Base-by-base conservation (phyloP, 257 asterid genomes). In the Buddleja alternifolia region DNA sequence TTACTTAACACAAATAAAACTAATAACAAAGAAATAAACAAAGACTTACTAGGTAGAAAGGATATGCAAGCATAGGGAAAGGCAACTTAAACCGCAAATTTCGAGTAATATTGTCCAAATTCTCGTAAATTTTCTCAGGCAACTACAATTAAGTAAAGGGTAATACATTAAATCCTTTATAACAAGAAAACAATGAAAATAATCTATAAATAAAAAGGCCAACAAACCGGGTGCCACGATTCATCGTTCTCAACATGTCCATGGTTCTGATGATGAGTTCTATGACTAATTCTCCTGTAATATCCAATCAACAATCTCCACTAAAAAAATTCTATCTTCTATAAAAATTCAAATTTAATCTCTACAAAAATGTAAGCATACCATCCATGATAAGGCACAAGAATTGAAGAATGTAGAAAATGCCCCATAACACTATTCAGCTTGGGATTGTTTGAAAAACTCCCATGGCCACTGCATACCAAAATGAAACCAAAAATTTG, bases 351-450 rank as follows among this genome's bases (percentile, higher is more conserved):
- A 6, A 23, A 9, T 11, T 54, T 20, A 11, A 1, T 2, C 6
- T 55, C 61, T 11, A 55, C 34, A 29, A 29, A 29, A 29, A 29
- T 1, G 50, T 60, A 67, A 21, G 29, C 84, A 69, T 72, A 93
- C 99, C 99, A 94, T 84, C 99, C 99, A 78, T 94, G 99, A 63
- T 94, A 94, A n/a, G 99, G 99, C 24, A 94, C 99, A 11, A 94
- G 94, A 69, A 94, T 94, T 4, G 96, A 91, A 42, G 97, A 94
- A 78, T 94, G 99, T 60, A 89, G 96, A 44, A 94, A 60, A 81
- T 94, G 99, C 10, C 99, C 99, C 60, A 66, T 94, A 5, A 91
- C 95, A 75, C 96, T 87, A 39, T 94, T 94, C 80, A 94, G 46
- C 80, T 80, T 90, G 37, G 79, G 90, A 72, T 91, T 68, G 74